A percentile compares a stretch with the other conserved stretches of the same genome.
These are phyloP conservation scores for Candida berthetii DNA, from an alignment of 805 yeast species.

Conservation along the genomic window DNA sequence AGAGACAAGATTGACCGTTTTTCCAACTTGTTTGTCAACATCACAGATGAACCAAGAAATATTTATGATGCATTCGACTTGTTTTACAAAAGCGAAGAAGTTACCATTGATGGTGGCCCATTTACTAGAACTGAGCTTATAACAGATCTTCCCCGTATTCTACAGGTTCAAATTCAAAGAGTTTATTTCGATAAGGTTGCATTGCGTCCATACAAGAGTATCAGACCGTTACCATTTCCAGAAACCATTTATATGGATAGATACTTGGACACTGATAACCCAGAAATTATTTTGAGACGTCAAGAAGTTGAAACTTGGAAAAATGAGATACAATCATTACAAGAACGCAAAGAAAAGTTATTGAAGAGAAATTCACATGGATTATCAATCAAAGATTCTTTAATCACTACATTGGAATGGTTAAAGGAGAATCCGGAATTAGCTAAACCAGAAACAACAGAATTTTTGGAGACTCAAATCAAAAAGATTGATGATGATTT, in stretches of 20 bases:
- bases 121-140: conserved; percentile 73
- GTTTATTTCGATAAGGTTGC: conserved; percentile 80
- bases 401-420: conserved; percentile 52
- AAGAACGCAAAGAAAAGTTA: conserved; percentile 35
- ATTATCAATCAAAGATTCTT: conserved; percentile 40
- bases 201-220: conserved; percentile 73
- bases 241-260: conserved; percentile 82
- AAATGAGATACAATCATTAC: conserved; percentile 38
- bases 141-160: conserved; percentile 65
- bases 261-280: conserved; percentile 66
- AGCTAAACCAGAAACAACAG: conserved; percentile 41
- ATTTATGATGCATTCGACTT: conserved; percentile 88
- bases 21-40: conserved; percentile 74
- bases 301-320: conserved; percentile 57
- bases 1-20: conserved; percentile 68
- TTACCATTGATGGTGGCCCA: conserved; percentile 57
- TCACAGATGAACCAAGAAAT: conserved; percentile 83
- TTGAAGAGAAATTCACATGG: conserved; percentile 43
- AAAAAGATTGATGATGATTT: conserved; percentile 40
- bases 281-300: conserved; percentile 43
- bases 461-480: conserved; percentile 40
- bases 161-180: conserved; percentile 91
- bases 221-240: conserved; percentile 75
- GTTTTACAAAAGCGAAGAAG: conserved; percentile 68
- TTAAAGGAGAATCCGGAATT: conserved; percentile 35